phyloP scores from a whole-genome alignment of 164 flowering plant genomes.

The Umbellularia californica region DNA sequence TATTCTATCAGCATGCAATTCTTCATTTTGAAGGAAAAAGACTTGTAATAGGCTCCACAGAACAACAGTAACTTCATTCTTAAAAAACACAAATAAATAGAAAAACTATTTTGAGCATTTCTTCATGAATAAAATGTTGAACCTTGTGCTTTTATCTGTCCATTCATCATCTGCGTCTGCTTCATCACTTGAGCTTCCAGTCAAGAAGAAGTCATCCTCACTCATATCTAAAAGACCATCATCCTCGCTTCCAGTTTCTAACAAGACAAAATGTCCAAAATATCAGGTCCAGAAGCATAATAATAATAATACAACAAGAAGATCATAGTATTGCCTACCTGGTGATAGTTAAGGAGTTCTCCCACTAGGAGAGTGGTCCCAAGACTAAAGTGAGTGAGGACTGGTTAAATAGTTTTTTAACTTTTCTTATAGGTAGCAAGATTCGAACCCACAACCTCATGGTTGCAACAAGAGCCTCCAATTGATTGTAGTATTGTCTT shows the following conservation, averaged over 20 bases:
- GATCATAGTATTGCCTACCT: too few species aligned
- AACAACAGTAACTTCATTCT: background rate
- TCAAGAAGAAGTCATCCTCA: conserved; percentile 89
- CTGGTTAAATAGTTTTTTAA: too few species aligned
- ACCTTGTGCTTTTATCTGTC: conserved; percentile 93
- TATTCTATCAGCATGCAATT: background rate
- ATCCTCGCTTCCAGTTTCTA: conserved; percentile 99
- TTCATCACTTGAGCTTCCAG: conserved; percentile 94
- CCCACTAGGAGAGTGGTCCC: too few species aligned
- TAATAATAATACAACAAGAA: too few species aligned
- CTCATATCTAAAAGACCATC: conserved; percentile 85
- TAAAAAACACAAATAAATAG: background rate
- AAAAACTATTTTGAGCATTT: background rate
- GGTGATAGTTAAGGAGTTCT: too few species aligned
- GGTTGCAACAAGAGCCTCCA: background rate
- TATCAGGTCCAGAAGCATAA: conserved; percentile 8
- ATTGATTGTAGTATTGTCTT: background rate
- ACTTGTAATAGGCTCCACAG: background rate
- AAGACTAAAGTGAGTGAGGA: too few species aligned
- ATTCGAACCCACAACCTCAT: background rate
- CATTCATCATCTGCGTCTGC: conserved; percentile 98
- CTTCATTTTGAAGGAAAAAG: background rate
- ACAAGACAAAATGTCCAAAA: conserved; percentile 7
- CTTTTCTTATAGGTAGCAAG: background rate
- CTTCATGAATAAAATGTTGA: background rate